Evolutionary conservation across 768 basidiomycete genomes (phyloP).

Genomic region (Phallus indusiatus): DNA sequence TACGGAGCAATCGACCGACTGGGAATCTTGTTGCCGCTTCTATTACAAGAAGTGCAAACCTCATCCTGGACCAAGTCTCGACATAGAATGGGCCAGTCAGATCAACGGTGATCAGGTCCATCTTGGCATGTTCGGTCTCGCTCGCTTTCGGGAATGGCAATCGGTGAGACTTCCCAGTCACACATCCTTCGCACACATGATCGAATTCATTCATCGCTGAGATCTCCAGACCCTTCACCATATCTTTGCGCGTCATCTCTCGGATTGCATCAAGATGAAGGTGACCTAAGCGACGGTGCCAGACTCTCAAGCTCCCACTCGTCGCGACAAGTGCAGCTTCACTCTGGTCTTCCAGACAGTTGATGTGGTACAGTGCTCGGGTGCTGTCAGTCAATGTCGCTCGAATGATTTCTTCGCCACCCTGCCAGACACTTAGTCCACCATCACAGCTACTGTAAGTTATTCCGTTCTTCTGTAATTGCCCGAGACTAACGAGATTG

Average conservation of each 20-base stretch:
- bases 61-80: slow-evolving; percentile 7
- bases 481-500: too few relatives aligned
- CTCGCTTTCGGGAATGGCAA: slow-evolving; percentile 25
- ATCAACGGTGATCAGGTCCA: slow-evolving; percentile 11
- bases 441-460: background rate
- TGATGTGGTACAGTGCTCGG: slow-evolving; percentile 10
- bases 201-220: slow-evolving; percentile 13
- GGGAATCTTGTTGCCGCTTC: background rate
- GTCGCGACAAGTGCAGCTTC: slow-evolving; percentile 7
- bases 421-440: slow-evolving; percentile 1
- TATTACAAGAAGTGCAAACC: slow-evolving; percentile 1
- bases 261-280: slow-evolving; percentile 13
- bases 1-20: background rate
- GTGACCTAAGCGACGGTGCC: slow-evolving; percentile 22
- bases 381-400: background rate
- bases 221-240: slow-evolving; percentile 20
- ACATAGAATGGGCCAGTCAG: slow-evolving; percentile 14
- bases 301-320: slow-evolving; percentile 14
- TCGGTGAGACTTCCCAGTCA: slow-evolving; percentile 26
- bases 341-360: background rate
- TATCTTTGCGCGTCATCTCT: slow-evolving; percentile 12
- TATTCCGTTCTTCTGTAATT: slow-evolving; percentile 7
- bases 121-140: slow-evolving; percentile 14
- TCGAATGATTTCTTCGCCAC: slow-evolving; percentile 4
- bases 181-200: slow-evolving; percentile 23